Conservation (phyloP, 805 yeast genomes). For the Yamadazyma ubonensis region DNA sequence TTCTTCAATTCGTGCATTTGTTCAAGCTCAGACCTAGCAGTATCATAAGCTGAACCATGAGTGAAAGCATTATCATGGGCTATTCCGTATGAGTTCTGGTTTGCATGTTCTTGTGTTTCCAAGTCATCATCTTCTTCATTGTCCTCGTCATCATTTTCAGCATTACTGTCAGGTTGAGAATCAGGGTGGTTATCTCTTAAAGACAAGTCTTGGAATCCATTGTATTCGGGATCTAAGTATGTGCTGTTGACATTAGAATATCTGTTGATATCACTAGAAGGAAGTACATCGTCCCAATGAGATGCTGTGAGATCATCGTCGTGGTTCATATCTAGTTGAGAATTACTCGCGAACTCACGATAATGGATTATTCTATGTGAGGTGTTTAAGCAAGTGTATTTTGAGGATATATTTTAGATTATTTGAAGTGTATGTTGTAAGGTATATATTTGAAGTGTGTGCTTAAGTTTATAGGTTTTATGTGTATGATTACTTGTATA, state of each 20-base stretch:
- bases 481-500: too few relatives aligned
- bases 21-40: slow-evolving; percentile 18
- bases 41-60: slow-evolving; percentile 12
- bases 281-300: slow-evolving; percentile 60
- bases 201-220: slow-evolving; percentile 21
- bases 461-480: too few relatives aligned
- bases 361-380: too few relatives aligned
- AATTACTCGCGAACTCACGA: background rate
- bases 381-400: too few relatives aligned
- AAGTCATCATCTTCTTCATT: background rate
- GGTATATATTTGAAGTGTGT: too few relatives aligned
- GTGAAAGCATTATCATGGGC: slow-evolving; percentile 2
- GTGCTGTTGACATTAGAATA: slow-evolving; percentile 3
- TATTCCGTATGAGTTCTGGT: background rate
- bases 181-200: slow-evolving; percentile 16
- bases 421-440: too few relatives aligned
- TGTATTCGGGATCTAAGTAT: slow-evolving; percentile 14
- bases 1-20: slow-evolving; percentile 33
- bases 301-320: slow-evolving; percentile 52
- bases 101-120: background rate
- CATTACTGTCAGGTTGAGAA: slow-evolving; percentile 16
- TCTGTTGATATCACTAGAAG: slow-evolving; percentile 28
- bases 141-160: slow-evolving; percentile 7
- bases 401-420: too few relatives aligned
- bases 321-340: slow-evolving; percentile 33